Evolutionary conservation across 495 filamentous ascomycete genomes (phyloP).

Genomic region (Podospora comata): DNA sequence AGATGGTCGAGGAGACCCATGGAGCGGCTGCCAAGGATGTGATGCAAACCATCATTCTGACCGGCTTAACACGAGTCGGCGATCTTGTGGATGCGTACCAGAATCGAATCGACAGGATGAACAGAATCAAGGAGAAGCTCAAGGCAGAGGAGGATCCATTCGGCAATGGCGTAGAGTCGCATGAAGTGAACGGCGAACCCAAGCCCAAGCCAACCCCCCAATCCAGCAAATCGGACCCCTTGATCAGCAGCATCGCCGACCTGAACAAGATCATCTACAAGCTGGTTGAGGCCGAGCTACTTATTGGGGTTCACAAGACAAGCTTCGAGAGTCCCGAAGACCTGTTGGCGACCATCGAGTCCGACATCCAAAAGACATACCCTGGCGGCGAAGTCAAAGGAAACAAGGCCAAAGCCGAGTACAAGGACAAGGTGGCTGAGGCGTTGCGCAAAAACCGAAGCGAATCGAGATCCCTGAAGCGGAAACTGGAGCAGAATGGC

Average conservation of each 20-base stretch:
- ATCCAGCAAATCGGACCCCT: constrained; percentile 22
- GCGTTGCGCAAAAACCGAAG: constrained; percentile 49
- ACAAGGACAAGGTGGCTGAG: constrained; percentile 52
- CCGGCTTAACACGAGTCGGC: constrained; percentile 71
- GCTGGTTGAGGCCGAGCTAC: constrained; percentile 44
- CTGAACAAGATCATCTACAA: constrained; percentile 42
- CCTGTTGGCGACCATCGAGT: constrained; percentile 35
- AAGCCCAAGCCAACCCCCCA: constrained; percentile 11
- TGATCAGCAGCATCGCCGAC: constrained; percentile 33
- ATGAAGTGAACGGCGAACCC: constrained; percentile 24
- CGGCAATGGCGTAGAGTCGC: not conserved
- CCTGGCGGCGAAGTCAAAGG: constrained; percentile 41
- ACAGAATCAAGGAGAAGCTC: constrained; percentile 22
- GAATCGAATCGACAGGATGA: constrained; percentile 34
- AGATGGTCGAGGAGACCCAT: constrained; percentile 65
- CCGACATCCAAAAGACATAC: constrained; percentile 42
- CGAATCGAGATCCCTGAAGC: constrained; percentile 47
- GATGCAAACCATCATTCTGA: constrained; percentile 67
- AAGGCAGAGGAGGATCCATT: constrained; percentile 20
- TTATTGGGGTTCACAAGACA: constrained; percentile 39
- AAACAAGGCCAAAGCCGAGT: constrained; percentile 57
- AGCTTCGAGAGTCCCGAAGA: constrained; percentile 43
- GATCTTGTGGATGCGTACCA: constrained; percentile 58
- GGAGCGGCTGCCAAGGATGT: constrained; percentile 67
- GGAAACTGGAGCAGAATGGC: constrained; percentile 44